phyloP scores from a whole-genome alignment of 2,329 filamentous ascomycete species.

The Fusarium sp. region DNA sequence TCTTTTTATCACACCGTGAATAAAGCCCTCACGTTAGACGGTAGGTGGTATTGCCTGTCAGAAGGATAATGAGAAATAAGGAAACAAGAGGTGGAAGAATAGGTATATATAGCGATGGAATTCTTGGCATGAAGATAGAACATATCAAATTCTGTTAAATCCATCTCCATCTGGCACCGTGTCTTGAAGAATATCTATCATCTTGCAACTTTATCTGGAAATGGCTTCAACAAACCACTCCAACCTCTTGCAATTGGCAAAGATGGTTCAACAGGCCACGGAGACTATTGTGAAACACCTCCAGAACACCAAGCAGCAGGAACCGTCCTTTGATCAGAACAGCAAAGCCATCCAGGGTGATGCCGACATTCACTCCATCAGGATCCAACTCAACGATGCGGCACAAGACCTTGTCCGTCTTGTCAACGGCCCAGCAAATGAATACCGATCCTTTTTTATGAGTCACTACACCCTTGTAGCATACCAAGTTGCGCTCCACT shows the following conservation, averaged over 20 bases:
- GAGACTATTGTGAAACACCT: not conserved
- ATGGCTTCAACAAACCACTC: not conserved
- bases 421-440: not conserved
- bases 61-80: not conserved
- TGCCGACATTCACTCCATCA: not conserved
- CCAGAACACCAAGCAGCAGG: not conserved
- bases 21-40: not conserved
- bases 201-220: no score
- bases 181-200: not conserved
- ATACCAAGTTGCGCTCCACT: not conserved
- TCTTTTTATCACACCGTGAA: not conserved
- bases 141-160: not conserved
- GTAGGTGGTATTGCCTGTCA: no score
- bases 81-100: accelerated
- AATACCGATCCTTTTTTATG: not conserved
- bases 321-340: not conserved
- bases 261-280: not conserved
- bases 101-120: not conserved
- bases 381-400: not conserved
- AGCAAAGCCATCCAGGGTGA: not conserved
- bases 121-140: not conserved
- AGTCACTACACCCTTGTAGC: not conserved
- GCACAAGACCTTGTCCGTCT: not conserved
- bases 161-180: not conserved
- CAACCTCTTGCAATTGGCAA: not conserved